These are phyloP conservation scores for Debaryomyces subglobosus DNA, from an alignment of 1,139 yeast species.

Conservation along the genomic window DNA sequence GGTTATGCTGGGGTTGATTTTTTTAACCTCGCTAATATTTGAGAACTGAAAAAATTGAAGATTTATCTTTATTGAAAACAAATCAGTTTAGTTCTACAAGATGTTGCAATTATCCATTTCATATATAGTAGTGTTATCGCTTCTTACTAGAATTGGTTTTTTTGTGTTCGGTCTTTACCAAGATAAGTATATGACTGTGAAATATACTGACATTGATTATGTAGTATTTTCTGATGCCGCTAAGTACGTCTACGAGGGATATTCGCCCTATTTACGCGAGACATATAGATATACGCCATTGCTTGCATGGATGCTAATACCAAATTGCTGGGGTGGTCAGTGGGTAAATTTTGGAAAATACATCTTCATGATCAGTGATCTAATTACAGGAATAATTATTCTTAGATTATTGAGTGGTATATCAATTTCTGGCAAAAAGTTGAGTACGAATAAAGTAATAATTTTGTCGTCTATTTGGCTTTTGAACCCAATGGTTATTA, in stretches of 20 bases:
- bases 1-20: neutral
- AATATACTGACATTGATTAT: constrained; percentile 93
- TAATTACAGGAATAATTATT: constrained; percentile 77
- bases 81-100: neutral
- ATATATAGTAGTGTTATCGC: constrained; percentile 24
- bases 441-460: constrained; percentile 33
- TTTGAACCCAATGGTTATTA: constrained; percentile 91
- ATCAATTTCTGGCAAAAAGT: constrained; percentile 17
- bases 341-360: constrained; percentile 78
- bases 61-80: neutral
- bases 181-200: constrained; percentile 75
- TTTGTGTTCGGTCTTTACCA: constrained; percentile 86
- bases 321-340: constrained; percentile 51
- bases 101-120: constrained; percentile 5
- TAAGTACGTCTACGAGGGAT: constrained; percentile 59
- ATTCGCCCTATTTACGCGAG: constrained; percentile 79
- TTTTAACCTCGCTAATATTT: neutral
- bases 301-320: constrained; percentile 78
- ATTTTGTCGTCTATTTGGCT: constrained; percentile 72
- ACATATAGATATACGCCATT: constrained; percentile 94
- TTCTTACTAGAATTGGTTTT: constrained; percentile 60
- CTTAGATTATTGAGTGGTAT: constrained; percentile 33
- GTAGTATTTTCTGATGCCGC: constrained; percentile 94
- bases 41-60: constrained; percentile 1
- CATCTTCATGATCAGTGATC: constrained; percentile 74